Base-by-base conservation (phyloP, 139 green algal species). In the Astrephomene gubernaculifera region DNA sequence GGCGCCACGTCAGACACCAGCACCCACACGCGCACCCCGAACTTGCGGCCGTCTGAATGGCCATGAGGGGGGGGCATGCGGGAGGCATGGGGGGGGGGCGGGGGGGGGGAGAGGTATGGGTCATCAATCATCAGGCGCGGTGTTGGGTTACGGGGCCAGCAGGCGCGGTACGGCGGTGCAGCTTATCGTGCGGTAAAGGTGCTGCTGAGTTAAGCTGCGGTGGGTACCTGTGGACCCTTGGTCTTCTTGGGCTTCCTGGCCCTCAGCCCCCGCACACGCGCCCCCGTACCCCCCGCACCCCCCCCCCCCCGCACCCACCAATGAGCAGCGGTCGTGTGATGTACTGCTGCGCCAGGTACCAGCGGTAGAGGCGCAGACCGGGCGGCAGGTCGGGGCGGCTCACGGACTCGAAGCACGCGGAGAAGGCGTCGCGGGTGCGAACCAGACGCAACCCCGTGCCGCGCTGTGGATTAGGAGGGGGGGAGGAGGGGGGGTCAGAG, bases 341-440 rank as follows among this genome's bases (percentile, higher is more conserved):
- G 60, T 91, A 93, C 83, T 91, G 85, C 83, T 95, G 92, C 24
- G 90, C 92, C 27, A 95, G 81, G 87, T 92, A 93, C 83, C 83
- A 90, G 73, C 86, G 83, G 67, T 74, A 69, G 19, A 80, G 52
- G 19, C 52, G 76, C 7, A 83, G 1, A 9, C 45, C 43, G 19
- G 69, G 85, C 36, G 70, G 71, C 54, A 92, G 73, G n/a, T 90
- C 91, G 24, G 91, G 91, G 1, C 89, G 86, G 1, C 74, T 76
- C 17, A 87, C 86, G 63, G 91, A 92, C 83, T 94, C 91, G 78
- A 92, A 94, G 83, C 80, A 89, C 27, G 87, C 91, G 10, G 68
- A 43, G 63, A 94, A 92, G 41, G 91, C 91, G 6, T 88, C 81
- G 0, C 52, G 0, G 0, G 86, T 90, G 70, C 68, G 71, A 22